These are phyloP conservation scores for Trichoderma sp. DNA, from an alignment of 2,329 filamentous ascomycete genomes.

Conservation along the genomic window DNA sequence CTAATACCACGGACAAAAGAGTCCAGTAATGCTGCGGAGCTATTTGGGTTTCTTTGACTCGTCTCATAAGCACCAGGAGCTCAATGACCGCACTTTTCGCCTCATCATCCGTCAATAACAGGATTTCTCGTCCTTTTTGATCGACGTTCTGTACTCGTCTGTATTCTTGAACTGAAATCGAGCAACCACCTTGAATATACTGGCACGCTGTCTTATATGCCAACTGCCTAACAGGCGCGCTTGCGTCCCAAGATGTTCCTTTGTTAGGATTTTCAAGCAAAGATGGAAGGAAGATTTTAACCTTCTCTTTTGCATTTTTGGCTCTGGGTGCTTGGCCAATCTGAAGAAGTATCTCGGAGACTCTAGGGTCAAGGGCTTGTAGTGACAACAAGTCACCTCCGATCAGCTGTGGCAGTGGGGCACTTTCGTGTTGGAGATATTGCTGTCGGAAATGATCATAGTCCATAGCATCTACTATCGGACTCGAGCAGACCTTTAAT, in stretches of 20 bases:
- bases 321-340: slow-evolving; percentile 25
- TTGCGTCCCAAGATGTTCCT: slow-evolving; percentile 59
- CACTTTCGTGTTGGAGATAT: slow-evolving; percentile 34
- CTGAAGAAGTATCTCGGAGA: slow-evolving; percentile 44
- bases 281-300: slow-evolving; percentile 64
- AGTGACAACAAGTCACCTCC: slow-evolving; percentile 27
- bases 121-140: slow-evolving; percentile 36
- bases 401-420: slow-evolving; percentile 27
- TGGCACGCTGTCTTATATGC: slow-evolving; percentile 54
- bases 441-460: slow-evolving; percentile 39
- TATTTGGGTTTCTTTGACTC: slow-evolving; percentile 6
- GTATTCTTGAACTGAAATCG: slow-evolving; percentile 39
- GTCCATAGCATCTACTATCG: slow-evolving; percentile 28
- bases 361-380: slow-evolving; percentile 39
- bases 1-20: slow-evolving; percentile 33
- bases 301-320: slow-evolving; percentile 27
- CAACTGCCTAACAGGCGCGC: slow-evolving; percentile 51
- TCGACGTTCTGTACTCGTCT: slow-evolving; percentile 38
- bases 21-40: slow-evolving; percentile 30
- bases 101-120: slow-evolving; percentile 25
- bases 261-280: slow-evolving; percentile 59
- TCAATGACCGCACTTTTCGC: slow-evolving; percentile 26
- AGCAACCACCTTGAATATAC: slow-evolving; percentile 26
- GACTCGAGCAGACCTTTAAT: slow-evolving; percentile 32
- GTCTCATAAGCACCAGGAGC: slow-evolving; percentile 30